A percentile compares a stretch with the other conserved stretches of the same genome.
These are phyloP conservation scores for Gossypium sturtianum DNA, from an alignment of 345 rosid genomes.

Conservation along the genomic window DNA sequence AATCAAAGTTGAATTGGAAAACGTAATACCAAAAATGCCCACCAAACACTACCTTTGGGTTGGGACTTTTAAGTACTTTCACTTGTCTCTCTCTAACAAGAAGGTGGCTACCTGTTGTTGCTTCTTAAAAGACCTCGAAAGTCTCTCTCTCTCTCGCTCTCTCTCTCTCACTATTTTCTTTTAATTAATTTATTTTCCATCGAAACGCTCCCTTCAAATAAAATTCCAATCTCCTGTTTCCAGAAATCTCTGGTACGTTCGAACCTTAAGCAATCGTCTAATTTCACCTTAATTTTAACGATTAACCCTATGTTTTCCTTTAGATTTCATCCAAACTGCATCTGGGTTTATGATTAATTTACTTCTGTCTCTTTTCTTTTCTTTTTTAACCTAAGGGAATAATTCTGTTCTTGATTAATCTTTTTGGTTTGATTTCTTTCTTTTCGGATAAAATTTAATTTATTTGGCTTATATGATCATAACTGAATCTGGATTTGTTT, in stretches of 20 bases:
- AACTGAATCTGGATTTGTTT: not conserved
- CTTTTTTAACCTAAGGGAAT: too few species aligned
- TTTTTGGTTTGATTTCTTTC: not conserved
- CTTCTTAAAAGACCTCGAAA: too few species aligned
- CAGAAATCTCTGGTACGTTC: slow-evolving; percentile 10
- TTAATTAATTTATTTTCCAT: not conserved
- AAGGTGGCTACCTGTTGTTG: not conserved
- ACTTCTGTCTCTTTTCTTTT: not conserved
- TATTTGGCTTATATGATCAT: not conserved
- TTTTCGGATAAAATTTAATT: not conserved
- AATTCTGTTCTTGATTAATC: not conserved
- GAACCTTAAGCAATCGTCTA: not conserved
- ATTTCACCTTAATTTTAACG: not conserved
- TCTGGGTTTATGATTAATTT: not conserved
- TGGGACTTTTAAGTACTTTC: not conserved
- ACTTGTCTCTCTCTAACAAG: not conserved
- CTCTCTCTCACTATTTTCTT: not conserved
- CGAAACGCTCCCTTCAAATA: not conserved
- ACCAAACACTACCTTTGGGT: not conserved
- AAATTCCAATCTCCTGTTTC: not conserved
- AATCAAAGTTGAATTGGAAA: not conserved
- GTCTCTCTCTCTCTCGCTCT: too few species aligned
- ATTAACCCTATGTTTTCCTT: not conserved
- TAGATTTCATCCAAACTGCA: not conserved
- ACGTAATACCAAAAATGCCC: not conserved